Conservation (phyloP, 139 green algal species). For the Closterium sp. region DNA sequence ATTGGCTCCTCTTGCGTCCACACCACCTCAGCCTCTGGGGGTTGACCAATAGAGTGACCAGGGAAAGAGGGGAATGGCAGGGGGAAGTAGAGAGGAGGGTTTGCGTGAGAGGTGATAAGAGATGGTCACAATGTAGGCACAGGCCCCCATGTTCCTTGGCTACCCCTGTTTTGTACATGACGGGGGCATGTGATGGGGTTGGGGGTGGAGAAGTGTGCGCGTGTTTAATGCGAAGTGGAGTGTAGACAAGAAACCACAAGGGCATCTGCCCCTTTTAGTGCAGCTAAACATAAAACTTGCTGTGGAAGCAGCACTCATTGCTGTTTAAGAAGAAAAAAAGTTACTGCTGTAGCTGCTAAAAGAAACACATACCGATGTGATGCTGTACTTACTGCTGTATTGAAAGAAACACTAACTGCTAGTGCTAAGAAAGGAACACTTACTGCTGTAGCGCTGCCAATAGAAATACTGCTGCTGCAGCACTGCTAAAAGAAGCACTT, state of each 20-base stretch:
- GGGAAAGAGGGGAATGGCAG: background rate
- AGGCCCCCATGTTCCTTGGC: background rate
- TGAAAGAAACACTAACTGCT: background rate
- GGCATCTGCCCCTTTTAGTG: too few species aligned
- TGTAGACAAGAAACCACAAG: too few species aligned
- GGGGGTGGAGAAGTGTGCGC: too few species aligned
- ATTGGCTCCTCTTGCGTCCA: constrained; percentile 96
- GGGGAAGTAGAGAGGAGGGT: too few species aligned
- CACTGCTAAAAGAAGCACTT: background rate
- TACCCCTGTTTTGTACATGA: background rate
- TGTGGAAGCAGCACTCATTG: background rate
- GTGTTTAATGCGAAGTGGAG: too few species aligned
- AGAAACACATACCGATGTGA: background rate
- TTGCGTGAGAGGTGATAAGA: background rate
- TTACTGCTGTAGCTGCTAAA: background rate
- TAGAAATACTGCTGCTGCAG: too few species aligned
- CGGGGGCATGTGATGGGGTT: background rate
- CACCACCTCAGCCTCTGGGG: constrained; percentile 66
- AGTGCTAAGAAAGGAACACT: too few species aligned
- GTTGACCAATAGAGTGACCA: background rate
- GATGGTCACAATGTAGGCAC: background rate
- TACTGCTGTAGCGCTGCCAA: too few species aligned
- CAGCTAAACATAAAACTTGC: background rate
- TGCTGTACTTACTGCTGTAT: background rate
- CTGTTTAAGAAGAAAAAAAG: background rate